Conservation (phyloP, 2,329 filamentous ascomycete genomes). For the Penicillium nordicum region DNA sequence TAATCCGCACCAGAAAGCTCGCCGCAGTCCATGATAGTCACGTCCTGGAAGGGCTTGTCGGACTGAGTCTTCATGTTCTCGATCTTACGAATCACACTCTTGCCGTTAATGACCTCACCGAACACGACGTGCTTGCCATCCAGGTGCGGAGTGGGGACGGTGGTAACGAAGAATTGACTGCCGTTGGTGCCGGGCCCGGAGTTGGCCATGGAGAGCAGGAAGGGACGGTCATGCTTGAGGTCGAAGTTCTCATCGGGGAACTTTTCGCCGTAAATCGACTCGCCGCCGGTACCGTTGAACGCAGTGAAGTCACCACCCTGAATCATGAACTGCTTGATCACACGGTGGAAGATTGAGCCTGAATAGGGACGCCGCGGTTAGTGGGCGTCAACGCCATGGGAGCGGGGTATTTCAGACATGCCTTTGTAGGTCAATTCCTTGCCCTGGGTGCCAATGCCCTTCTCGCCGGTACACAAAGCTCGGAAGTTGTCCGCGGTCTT, state of each 20-base stretch:
- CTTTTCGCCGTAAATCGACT: conserved; percentile 96
- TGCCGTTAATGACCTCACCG: conserved; percentile 87
- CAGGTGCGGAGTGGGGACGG: conserved; percentile 88
- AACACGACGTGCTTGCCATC: conserved; percentile 98
- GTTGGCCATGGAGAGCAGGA: conserved; percentile 96
- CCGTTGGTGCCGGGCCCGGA: conserved; percentile 94
- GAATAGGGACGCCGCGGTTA: conserved; percentile 2
- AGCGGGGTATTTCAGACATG: conserved; percentile 21
- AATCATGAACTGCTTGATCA: conserved; percentile 99
- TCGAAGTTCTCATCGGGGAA: conserved; percentile 97
- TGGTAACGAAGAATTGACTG: conserved; percentile 97
- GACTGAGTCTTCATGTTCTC: conserved; percentile 75
- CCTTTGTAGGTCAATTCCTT: conserved; percentile 89
- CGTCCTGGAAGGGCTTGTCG: conserved; percentile 75
- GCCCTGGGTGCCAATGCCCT: conserved; percentile 74
- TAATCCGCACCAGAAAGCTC: conserved; percentile 73
- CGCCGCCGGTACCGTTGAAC: conserved; percentile 90
- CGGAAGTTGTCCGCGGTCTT: conserved; percentile 98
- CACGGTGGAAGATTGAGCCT: conserved; percentile 86
- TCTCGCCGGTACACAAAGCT: conserved; percentile 89
- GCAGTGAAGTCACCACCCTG: conserved; percentile 96
- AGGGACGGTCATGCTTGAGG: conserved; percentile 85
- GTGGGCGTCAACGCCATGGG: neutral
- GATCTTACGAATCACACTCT: conserved; percentile 83
- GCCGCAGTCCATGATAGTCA: conserved; percentile 77